These are phyloP conservation scores for Chamaecrista fasciculata DNA, from an alignment of 306 rosid species.

Conservation along the genomic window DNA sequence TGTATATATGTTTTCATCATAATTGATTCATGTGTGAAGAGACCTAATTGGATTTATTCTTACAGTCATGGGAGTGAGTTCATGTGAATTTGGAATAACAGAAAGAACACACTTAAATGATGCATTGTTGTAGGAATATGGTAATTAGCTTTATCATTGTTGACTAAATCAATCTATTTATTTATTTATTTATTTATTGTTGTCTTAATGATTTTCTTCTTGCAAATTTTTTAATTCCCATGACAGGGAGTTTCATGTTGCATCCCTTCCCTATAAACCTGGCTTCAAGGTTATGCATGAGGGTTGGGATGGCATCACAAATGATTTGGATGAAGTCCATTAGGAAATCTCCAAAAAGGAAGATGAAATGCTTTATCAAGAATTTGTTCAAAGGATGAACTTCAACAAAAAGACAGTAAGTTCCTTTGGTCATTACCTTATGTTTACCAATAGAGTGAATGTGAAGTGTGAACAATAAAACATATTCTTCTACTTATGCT, in stretches of 20 bases:
- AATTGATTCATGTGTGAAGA: neutral
- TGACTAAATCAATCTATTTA: neutral
- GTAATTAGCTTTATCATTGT: neutral
- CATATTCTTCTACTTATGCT: neutral
- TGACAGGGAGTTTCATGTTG: conserved; percentile 92
- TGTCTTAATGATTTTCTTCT: neutral
- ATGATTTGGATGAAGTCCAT: conserved; percentile 90
- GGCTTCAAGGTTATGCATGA: conserved; percentile 97
- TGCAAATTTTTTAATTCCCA: conserved; percentile 83
- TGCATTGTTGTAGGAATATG: neutral
- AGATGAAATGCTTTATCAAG: no score
- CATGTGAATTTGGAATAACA: neutral
- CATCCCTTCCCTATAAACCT: conserved; percentile 92
- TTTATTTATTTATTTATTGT: no score
- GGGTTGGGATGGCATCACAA: conserved; percentile 97
- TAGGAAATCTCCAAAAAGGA: conserved; percentile 82
- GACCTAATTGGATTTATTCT: neutral
- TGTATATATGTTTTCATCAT: neutral
- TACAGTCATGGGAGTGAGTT: neutral
- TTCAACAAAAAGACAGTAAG: conserved; percentile 93
- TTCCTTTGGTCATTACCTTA: conserved; percentile 8
- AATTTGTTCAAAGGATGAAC: no score
- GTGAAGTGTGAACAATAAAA: neutral
- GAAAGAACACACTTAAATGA: neutral
- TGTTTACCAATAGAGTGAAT: neutral